phyloP scores from a whole-genome alignment of 2,329 filamentous ascomycete species.

The Rhytidhysteron rufulum region DNA sequence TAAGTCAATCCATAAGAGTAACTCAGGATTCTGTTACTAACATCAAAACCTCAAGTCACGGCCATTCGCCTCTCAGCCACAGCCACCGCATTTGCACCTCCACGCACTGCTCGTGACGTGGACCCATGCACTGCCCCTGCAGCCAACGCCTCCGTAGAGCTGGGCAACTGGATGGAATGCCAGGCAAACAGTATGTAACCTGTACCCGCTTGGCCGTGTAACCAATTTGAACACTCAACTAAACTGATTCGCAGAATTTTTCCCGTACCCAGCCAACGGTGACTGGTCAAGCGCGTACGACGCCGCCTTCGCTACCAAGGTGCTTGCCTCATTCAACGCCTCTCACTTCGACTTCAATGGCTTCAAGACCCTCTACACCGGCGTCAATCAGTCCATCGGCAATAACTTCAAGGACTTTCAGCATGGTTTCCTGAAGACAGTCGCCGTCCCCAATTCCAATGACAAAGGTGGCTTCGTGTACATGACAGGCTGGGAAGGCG shows the following conservation, averaged over 20 bases:
- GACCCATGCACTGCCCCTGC: conserved; percentile 21
- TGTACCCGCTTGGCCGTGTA: no score
- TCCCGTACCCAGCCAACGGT: conserved; percentile 27
- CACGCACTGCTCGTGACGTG: not conserved
- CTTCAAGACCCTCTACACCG: conserved; percentile 22
- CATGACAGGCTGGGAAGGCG: conserved; percentile 29
- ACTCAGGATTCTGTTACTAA: not conserved
- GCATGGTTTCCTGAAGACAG: conserved; percentile 24
- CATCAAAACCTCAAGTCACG: not conserved
- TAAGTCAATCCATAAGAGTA: not conserved
- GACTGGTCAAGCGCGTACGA: conserved; percentile 23
- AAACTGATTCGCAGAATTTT: conserved; percentile 19
- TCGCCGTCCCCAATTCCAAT: conserved; percentile 25
- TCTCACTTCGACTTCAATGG: conserved; percentile 27
- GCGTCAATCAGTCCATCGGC: conserved; percentile 24
- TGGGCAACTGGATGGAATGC: conserved; percentile 29
- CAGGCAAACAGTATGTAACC: conserved; percentile 21
- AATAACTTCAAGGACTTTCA: conserved; percentile 23
- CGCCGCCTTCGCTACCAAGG: conserved; percentile 18
- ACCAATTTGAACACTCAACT: not conserved
- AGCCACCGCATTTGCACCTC: not conserved
- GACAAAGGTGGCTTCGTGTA: conserved; percentile 31
- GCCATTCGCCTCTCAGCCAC: not conserved
- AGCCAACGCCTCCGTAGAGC: conserved; percentile 24
- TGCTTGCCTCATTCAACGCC: conserved; percentile 30